Percentiles rank a stretch among this genome's conserved stretches.
These are phyloP conservation scores for Salix arbutifolia DNA, from an alignment of 345 rosid species.

Conservation along the genomic window DNA sequence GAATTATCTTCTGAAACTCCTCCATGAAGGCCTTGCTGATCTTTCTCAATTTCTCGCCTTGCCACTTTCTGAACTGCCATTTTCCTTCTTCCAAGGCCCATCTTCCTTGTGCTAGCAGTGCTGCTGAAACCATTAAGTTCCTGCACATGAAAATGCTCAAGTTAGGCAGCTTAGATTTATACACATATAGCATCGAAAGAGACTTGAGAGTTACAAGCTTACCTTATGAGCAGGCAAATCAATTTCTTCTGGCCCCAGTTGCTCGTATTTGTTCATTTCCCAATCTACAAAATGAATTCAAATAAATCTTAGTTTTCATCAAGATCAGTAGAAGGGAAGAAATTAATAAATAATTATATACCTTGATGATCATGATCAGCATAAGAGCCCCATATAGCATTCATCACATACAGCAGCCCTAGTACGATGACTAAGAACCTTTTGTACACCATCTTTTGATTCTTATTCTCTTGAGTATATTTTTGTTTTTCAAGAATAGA, in stretches of 20 bases:
- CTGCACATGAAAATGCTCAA: constrained; percentile 12
- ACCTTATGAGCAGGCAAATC: constrained; percentile 14
- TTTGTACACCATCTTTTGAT: constrained; percentile 25
- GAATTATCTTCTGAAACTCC: constrained; percentile 25
- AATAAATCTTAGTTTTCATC: not conserved
- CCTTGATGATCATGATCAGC: constrained; percentile 36
- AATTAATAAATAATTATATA: constrained; percentile 1
- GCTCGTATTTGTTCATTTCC: not conserved
- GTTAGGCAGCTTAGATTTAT: not conserved
- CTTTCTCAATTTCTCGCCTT: constrained; percentile 6
- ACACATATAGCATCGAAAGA: too few relatives aligned
- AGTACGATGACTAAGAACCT: constrained; percentile 28
- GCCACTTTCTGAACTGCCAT: constrained; percentile 17
- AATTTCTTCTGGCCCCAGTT: not conserved
- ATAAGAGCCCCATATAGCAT: constrained; percentile 11
- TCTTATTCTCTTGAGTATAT: not conserved
- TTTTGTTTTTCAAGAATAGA: constrained; percentile 10
- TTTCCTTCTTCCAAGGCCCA: constrained; percentile 36
- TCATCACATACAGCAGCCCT: constrained; percentile 33
- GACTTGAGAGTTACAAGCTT: not conserved
- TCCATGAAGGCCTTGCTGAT: not conserved
- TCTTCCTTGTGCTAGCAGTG: constrained; percentile 4
- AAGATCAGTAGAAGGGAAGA: not conserved
- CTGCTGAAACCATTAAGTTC: constrained; percentile 22
- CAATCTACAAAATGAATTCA: not conserved